Evolutionary conservation across 2,329 filamentous ascomycete species (phyloP).

Genomic region (Colletotrichum sp.): DNA sequence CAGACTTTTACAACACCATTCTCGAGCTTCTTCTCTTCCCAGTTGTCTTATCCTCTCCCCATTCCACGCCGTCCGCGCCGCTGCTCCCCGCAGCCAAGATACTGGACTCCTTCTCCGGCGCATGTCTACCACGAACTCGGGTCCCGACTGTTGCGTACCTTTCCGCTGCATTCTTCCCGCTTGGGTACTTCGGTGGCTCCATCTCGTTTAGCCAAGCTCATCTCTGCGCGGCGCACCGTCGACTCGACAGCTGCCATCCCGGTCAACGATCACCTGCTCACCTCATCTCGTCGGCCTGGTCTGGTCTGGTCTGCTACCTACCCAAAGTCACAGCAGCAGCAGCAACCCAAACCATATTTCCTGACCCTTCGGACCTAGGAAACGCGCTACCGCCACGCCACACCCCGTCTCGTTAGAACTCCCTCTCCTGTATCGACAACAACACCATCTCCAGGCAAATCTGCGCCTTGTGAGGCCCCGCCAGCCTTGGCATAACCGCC

Average conservation of each 20-base stretch:
- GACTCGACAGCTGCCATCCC: background rate
- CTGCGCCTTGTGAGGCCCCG: conserved; percentile 15
- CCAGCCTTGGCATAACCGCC: conserved; percentile 16
- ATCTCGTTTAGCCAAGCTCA: background rate
- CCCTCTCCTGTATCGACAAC: background rate
- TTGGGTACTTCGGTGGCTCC: background rate
- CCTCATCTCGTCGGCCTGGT: background rate
- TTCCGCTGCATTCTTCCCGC: background rate
- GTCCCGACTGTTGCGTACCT: background rate
- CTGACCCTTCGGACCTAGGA: background rate
- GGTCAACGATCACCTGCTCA: conserved; percentile 15
- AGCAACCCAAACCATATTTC: background rate
- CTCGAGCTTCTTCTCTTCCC: background rate
- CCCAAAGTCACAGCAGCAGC: background rate
- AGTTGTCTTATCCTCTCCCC: conserved; percentile 6
- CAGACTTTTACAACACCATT: conserved; percentile 9
- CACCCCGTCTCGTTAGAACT: background rate
- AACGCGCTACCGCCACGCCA: conserved; percentile 7
- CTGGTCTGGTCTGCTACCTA: background rate
- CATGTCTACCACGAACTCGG: background rate
- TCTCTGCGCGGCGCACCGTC: background rate
- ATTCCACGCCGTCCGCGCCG: background rate
- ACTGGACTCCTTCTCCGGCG: background rate
- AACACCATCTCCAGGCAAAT: conserved; percentile 9
- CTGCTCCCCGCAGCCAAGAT: conserved; percentile 1